Evolutionary conservation across 1,139 yeast species (phyloP), one percentile per base, ranked within the genome.

Genomic region (Suhomyces terraborum): DNA sequence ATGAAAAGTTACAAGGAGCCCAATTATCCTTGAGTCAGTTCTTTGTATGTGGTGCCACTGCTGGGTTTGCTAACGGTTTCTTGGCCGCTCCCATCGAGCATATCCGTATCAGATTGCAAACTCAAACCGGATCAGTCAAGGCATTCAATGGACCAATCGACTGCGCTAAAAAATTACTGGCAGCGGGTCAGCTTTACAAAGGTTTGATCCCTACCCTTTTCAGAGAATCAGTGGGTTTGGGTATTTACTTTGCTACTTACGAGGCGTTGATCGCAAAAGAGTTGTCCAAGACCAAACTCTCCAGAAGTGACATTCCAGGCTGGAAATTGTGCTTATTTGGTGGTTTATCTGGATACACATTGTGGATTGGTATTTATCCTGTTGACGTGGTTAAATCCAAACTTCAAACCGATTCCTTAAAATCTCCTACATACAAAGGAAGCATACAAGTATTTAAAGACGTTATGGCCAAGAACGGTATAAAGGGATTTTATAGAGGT

Each of bases 21-120:
- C 66, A 74, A 4, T 66, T 76, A 46, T 58, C 69, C 25, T 67
- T 76, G 38, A 44, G 61, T 16, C 94, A 89, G 59, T 88, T 80
- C 54, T 88, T 88, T 66, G 56, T 72, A 16, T 80, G 94, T 58
- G 97, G 98, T 55, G 82, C 84, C 1, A 88, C 84, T 12, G 96
- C 95, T 30, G 98, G 98, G 31, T 69, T 87, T 46, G 91, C 95
- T 34, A 89, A 88, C 66, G 88, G 95, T 2, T 79, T 88, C 44
- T 65, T 91, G 51, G 96, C 96, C 0, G 74, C 91, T 19, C 97
- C 98, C 4, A 91, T 91, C 49, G 98, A 91, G 60, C 97, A 88
- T 59, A 79, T 91, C 48, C 85, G 98, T 73, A 88, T 89, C 51
- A 73, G 96, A 53, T 73, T 89, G 50, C 98, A 89, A 64, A 85